Percentiles rank a stretch among this genome's conserved stretches.
phyloP scores from a whole-genome alignment of 106 monocot species.

The Dendrobium officinale region DNA sequence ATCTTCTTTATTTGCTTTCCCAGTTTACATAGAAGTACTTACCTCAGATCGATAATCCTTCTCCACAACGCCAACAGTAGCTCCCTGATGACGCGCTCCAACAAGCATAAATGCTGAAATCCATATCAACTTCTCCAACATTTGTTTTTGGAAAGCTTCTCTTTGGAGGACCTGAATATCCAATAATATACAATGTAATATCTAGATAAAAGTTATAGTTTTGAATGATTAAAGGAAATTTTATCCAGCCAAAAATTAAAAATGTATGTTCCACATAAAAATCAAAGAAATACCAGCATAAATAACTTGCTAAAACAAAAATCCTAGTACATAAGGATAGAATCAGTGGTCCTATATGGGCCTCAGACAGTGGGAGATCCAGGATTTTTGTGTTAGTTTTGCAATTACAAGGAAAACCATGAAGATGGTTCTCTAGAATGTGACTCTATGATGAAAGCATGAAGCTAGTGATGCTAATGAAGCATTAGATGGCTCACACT shows the following conservation, averaged over 20 bases:
- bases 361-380: not conserved
- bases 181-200: not conserved
- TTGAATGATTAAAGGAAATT: not conserved
- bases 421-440: too few species aligned
- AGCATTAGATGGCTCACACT: too few species aligned
- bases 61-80: constrained; percentile 83
- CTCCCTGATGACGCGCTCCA: constrained; percentile 88
- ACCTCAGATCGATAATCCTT: constrained; percentile 71
- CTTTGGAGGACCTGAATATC: constrained; percentile 72
- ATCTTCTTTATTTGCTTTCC: not conserved
- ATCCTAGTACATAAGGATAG: not conserved
- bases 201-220: not conserved
- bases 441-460: too few species aligned
- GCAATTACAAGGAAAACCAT: too few species aligned
- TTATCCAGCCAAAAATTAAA: not conserved
- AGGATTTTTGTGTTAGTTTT: too few species aligned
- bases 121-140: constrained; percentile 98
- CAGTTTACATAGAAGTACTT: not conserved
- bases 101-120: constrained; percentile 98
- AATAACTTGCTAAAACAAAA: not conserved
- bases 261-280: not conserved
- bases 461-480: too few species aligned
- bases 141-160: constrained; percentile 87
- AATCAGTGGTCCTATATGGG: not conserved
- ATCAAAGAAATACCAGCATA: not conserved